A percentile compares a stretch with the other conserved stretches of the same genome.
Evolutionary conservation across 768 basidiomycete genomes (phyloP).

Genomic region (Porpolomopsis calyptriformis): DNA sequence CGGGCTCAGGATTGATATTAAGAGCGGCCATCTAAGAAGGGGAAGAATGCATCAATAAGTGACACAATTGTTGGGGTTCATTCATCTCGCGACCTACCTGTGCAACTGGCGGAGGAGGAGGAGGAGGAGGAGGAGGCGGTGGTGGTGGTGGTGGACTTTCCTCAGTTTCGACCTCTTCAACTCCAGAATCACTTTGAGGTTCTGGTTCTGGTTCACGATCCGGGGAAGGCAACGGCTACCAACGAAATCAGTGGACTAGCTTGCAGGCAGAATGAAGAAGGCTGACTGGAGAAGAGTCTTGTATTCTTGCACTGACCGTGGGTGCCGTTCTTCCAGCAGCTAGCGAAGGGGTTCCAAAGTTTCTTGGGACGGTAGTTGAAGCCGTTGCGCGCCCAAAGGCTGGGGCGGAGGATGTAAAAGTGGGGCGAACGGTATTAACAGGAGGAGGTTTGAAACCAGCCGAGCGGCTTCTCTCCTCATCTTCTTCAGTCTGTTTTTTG

Average conservation of each 20-base stretch:
- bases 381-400: slow-evolving; percentile 36
- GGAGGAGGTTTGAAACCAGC: slow-evolving; percentile 20
- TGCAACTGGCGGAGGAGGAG: slow-evolving; percentile 33
- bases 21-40: slow-evolving; percentile 22
- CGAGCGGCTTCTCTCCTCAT: slow-evolving; percentile 44
- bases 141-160: slow-evolving; percentile 24
- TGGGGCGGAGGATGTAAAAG: slow-evolving; percentile 36
- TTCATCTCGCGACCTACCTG: slow-evolving; percentile 18
- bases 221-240: too few species aligned
- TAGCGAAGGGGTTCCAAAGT: slow-evolving; percentile 29
- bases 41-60: not conserved
- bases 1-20: slow-evolving; percentile 29
- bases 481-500: slow-evolving; percentile 77
- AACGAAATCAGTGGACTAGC: too few species aligned
- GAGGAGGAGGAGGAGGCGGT: slow-evolving; percentile 26
- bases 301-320: slow-evolving; percentile 16
- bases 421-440: slow-evolving; percentile 30
- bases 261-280: too few species aligned
- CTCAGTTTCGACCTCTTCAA: slow-evolving; percentile 6
- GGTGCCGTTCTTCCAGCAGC: slow-evolving; percentile 33
- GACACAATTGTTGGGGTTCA: not conserved
- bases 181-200: too few species aligned
- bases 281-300: too few species aligned
- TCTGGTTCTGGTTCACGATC: too few species aligned
- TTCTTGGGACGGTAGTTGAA: slow-evolving; percentile 25